Evolutionary conservation across 169 alveolate genomes (phyloP).

Genomic region (Plasmodium cynomolgi): DNA sequence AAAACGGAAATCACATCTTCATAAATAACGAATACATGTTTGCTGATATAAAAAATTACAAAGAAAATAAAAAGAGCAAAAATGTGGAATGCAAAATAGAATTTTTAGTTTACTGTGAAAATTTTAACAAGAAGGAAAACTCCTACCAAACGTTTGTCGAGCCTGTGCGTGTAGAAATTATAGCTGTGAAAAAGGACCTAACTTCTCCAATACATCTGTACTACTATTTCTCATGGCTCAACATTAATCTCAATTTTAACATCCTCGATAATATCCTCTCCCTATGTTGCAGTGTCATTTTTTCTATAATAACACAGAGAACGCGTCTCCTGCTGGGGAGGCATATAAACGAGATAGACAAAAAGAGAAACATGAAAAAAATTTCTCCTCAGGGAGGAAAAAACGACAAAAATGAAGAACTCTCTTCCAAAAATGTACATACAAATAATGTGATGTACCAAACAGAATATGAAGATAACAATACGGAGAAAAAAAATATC

Average conservation of each 20-base stretch:
- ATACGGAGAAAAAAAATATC: slow-evolving; percentile 44
- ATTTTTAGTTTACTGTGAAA: slow-evolving; percentile 61
- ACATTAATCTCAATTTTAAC: slow-evolving; percentile 64
- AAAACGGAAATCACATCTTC: slow-evolving; percentile 12
- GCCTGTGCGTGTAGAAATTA: slow-evolving; percentile 61
- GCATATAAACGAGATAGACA: slow-evolving; percentile 45
- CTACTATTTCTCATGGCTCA: slow-evolving; percentile 66
- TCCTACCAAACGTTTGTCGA: slow-evolving; percentile 72
- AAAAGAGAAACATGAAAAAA: slow-evolving; percentile 12
- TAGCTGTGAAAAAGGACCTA: slow-evolving; percentile 39
- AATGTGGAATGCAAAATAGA: slow-evolving; percentile 47
- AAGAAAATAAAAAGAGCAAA: slow-evolving; percentile 47
- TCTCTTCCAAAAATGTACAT: slow-evolving; percentile 42
- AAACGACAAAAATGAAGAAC: slow-evolving; percentile 40
- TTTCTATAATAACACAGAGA: slow-evolving; percentile 73
- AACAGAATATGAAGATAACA: slow-evolving; percentile 62
- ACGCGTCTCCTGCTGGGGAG: slow-evolving; percentile 59
- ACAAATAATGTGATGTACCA: slow-evolving; percentile 5
- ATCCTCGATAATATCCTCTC: slow-evolving; percentile 55
- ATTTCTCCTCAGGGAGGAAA: neutral
- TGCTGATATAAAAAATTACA: slow-evolving; percentile 39
- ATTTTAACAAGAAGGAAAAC: slow-evolving; percentile 66
- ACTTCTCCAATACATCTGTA: slow-evolving; percentile 58
- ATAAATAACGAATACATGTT: slow-evolving; percentile 24
- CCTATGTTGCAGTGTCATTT: slow-evolving; percentile 68